Percentiles rank a stretch among this genome's conserved stretches.
Conservation (phyloP, 306 rosid species). For the Corylus americana region DNA sequence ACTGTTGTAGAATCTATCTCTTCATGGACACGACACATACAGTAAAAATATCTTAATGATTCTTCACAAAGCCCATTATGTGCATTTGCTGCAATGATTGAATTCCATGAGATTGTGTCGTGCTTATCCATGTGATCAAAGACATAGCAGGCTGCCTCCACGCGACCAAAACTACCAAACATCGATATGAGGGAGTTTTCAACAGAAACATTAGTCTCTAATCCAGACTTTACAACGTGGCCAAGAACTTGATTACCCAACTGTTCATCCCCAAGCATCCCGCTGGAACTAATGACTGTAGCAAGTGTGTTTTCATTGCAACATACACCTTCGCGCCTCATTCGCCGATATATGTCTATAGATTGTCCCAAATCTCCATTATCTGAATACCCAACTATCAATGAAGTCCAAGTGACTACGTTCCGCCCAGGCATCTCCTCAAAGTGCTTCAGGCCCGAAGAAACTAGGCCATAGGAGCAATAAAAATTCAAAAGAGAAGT, state of each 20-base stretch:
- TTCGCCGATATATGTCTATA: slow-evolving; percentile 47
- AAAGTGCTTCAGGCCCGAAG: slow-evolving; percentile 51
- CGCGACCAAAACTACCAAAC: slow-evolving; percentile 61
- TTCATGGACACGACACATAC: slow-evolving; percentile 52
- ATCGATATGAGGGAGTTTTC: slow-evolving; percentile 75
- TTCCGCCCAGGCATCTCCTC: slow-evolving; percentile 76
- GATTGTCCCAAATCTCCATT: slow-evolving; percentile 56
- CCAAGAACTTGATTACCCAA: slow-evolving; percentile 77
- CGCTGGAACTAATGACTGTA: slow-evolving; percentile 67
- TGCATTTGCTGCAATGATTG: slow-evolving; percentile 70
- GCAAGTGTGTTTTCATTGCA: slow-evolving; percentile 74
- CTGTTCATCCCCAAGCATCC: slow-evolving; percentile 56
- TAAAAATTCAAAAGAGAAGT: slow-evolving; percentile 84
- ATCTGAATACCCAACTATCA: slow-evolving; percentile 71
- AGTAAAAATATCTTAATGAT: slow-evolving; percentile 51
- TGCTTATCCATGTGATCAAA: slow-evolving; percentile 68
- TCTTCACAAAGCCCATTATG: slow-evolving; percentile 59
- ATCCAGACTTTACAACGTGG: slow-evolving; percentile 61
- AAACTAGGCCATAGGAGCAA: slow-evolving; percentile 52
- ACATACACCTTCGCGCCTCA: slow-evolving; percentile 42
- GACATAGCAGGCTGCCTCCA: slow-evolving; percentile 60
- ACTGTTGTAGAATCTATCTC: slow-evolving; percentile 59
- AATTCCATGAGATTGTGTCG: slow-evolving; percentile 92
- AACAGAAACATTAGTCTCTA: slow-evolving; percentile 62
- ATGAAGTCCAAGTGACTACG: slow-evolving; percentile 92